A percentile compares a stretch with the other conserved stretches of the same genome.
Conservation (phyloP, 495 filamentous ascomycete genomes). For the Pyronema domesticum region DNA sequence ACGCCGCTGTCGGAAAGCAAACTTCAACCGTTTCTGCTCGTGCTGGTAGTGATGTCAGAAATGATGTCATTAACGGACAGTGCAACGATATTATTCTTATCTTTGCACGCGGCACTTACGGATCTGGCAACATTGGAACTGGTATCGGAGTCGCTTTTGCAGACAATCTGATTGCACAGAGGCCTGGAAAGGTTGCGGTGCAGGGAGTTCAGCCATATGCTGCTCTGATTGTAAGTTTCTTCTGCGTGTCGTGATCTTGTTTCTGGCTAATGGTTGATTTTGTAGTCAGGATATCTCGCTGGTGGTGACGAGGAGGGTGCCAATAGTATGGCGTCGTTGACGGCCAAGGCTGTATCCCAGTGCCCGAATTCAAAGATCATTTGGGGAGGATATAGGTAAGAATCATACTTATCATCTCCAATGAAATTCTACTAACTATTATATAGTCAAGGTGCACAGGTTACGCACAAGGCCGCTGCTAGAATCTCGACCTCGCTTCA, state of each 20-base stretch:
- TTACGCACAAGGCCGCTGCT: slow-evolving; percentile 11
- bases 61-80: slow-evolving; percentile 29
- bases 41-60: slow-evolving; percentile 24
- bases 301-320: slow-evolving; percentile 31
- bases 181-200: slow-evolving; percentile 30
- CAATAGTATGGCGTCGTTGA: slow-evolving; percentile 32
- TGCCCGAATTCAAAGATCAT: slow-evolving; percentile 46
- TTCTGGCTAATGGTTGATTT: not conserved
- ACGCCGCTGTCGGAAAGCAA: not conserved
- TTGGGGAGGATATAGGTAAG: slow-evolving; percentile 44
- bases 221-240: not conserved
- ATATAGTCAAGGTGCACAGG: slow-evolving; percentile 18
- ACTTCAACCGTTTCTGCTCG: not conserved
- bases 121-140: slow-evolving; percentile 33
- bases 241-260: not conserved
- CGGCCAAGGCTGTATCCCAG: slow-evolving; percentile 30
- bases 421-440: slow-evolving; percentile 26
- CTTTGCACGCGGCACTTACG: slow-evolving; percentile 41
- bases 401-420: slow-evolving; percentile 7
- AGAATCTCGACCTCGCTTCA: slow-evolving; percentile 29
- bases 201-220: slow-evolving; percentile 37
- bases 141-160: slow-evolving; percentile 40
- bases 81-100: slow-evolving; percentile 38
- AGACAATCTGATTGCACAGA: slow-evolving; percentile 28
- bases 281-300: slow-evolving; percentile 31